Base-by-base conservation (phyloP, 176 grass and related monocot species). In the Carex myosuroides region DNA sequence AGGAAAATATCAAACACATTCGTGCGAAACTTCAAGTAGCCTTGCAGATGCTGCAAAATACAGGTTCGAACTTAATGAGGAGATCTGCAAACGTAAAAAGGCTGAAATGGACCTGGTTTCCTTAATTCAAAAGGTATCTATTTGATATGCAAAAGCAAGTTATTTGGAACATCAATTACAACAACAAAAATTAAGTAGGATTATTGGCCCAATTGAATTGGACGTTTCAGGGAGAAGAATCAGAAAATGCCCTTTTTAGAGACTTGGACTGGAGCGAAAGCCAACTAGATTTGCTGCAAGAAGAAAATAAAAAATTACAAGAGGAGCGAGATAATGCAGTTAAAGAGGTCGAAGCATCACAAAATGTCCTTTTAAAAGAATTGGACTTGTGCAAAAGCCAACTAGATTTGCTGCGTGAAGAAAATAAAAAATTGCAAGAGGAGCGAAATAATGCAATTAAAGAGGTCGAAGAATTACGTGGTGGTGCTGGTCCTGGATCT, bases 251-350 rank as follows among this genome's bases (percentile, higher is more conserved):
- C 73, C 46, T 39, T 0, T 39, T 6, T 6, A 6, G 5, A 39
- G 37, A 39, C 5, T 39, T 39, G 37, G 37, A 39, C 37, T 6
- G 5, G 37, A 39, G 37, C 0, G 5, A 39, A 39, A 39, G 37
- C 37, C 48, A 2, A 56, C 14, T 78, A 55, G 73, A 78, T 78
- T 18, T 57, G 0, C 26, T 78, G 37, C 81, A 65, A 64, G 48
- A 69, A 69, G 81, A 65, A 88, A 67, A 83, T 44, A 79, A 70
- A 22, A 85, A 39, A 75, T 64, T 93, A 64, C 80, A 81, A 63
- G 80, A 78, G 88, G 88, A 60, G 55, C 32, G 67, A 58, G 80
- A 93, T 66, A 56, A 54, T 44, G 83, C 83, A 11, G 48, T 88
- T 80, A 81, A 67, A 88, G 88, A 84, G 37, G 5, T 5, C 5